A percentile compares a stretch with the other conserved stretches of the same genome.
Evolutionary conservation across 352 stramenopile genomes (phyloP).

Genomic region (Phytophthora lateralis): DNA sequence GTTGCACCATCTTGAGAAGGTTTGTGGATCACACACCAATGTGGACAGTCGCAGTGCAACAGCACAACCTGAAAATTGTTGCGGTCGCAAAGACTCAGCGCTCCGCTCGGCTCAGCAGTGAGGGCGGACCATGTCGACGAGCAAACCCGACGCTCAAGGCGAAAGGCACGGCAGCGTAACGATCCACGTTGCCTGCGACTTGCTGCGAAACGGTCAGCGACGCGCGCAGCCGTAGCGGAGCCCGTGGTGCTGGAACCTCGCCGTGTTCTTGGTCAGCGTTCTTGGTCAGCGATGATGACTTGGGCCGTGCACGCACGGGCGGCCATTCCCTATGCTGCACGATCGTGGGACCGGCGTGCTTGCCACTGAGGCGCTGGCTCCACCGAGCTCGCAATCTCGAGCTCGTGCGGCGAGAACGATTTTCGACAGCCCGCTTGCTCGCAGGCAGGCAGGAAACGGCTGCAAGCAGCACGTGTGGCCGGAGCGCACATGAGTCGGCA

Average conservation of each 20-base stretch:
- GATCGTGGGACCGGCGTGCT: constrained; percentile 23
- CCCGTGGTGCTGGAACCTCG: not conserved
- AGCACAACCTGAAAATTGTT: constrained; percentile 24
- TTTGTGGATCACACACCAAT: not conserved
- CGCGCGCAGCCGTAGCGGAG: not conserved
- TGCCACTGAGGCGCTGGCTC: constrained; percentile 13
- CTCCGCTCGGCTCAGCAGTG: constrained; percentile 15
- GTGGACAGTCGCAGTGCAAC: constrained; percentile 17
- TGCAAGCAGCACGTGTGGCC: constrained; percentile 1
- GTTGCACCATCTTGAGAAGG: not conserved
- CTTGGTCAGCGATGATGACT: not conserved
- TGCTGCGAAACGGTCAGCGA: constrained; percentile 1
- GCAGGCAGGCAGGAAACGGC: not conserved
- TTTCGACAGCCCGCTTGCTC: not conserved
- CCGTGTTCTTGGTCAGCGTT: constrained; percentile 12
- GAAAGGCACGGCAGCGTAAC: constrained; percentile 1
- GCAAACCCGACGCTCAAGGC: not conserved
- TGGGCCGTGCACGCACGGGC: constrained; percentile 4
- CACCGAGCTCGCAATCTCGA: constrained; percentile 17
- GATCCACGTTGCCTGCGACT: not conserved
- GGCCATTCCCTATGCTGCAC: constrained; percentile 23
- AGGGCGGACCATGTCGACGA: constrained; percentile 19
- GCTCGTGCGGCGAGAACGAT: not conserved
- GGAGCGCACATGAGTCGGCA: constrained; percentile 1
- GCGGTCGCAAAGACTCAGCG: constrained; percentile 11